These are phyloP conservation scores for Nakaseomyces delphensis DNA, from an alignment of 1,139 yeast species.

Conservation along the genomic window DNA sequence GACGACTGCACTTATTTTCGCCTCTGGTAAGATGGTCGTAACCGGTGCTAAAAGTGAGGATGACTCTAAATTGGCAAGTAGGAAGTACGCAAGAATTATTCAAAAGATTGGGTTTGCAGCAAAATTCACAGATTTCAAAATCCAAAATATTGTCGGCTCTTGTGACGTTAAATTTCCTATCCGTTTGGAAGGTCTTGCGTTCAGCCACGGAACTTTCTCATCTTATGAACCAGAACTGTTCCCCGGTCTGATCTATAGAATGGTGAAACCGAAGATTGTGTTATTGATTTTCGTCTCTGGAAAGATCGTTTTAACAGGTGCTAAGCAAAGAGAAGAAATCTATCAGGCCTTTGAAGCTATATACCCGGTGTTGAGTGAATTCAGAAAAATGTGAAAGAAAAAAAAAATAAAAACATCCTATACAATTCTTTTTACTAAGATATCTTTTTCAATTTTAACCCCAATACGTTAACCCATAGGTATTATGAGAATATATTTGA, in stretches of 20 bases:
- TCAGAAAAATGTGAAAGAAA: conserved; percentile 52
- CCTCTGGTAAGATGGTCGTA: conserved; percentile 98
- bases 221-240: conserved; percentile 97
- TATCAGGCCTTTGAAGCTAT: conserved; percentile 97
- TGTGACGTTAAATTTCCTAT: conserved; percentile 97
- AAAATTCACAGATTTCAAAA: conserved; percentile 91
- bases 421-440: no score
- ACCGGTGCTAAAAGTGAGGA: conserved; percentile 99
- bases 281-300: conserved; percentile 93
- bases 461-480: no score
- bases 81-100: conserved; percentile 95
- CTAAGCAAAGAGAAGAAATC: conserved; percentile 97
- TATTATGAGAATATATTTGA: no score
- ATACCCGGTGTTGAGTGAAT: conserved; percentile 96
- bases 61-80: conserved; percentile 91
- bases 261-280: conserved; percentile 98
- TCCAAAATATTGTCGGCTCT: conserved; percentile 97
- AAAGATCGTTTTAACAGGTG: conserved; percentile 96
- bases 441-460: no score
- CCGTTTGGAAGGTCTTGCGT: conserved; percentile 94
- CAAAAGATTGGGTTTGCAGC: conserved; percentile 97
- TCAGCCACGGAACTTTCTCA: conserved; percentile 97
- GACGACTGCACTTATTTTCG: conserved; percentile 95
- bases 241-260: conserved; percentile 97
- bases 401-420: background rate